Evolutionary conservation across 2,329 filamentous ascomycete genomes (phyloP).

Genomic region (Metarhizium robertsii): DNA sequence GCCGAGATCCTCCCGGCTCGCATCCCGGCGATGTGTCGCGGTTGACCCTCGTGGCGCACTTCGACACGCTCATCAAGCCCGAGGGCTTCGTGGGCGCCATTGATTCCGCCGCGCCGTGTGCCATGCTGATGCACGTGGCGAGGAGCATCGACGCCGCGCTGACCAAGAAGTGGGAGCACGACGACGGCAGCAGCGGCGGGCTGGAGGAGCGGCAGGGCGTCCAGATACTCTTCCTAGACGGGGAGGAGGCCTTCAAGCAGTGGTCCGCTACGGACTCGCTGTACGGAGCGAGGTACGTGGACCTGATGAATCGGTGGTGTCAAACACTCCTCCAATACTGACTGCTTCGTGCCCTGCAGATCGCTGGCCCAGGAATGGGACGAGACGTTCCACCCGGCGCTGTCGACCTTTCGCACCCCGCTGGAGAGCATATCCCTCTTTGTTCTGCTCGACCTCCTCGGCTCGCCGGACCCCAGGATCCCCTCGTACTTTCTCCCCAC

Average conservation of each 20-base stretch:
- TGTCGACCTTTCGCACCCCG: conserved; percentile 65
- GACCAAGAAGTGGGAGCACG: conserved; percentile 68
- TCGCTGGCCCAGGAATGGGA: conserved; percentile 82
- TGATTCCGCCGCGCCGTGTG: conserved; percentile 89
- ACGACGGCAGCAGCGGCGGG: conserved; percentile 36
- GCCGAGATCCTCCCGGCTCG: conserved; percentile 79
- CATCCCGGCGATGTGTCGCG: conserved; percentile 64
- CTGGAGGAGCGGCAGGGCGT: conserved; percentile 73
- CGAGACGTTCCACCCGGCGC: conserved; percentile 52
- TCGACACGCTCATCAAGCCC: conserved; percentile 75
- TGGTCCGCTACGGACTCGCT: conserved; percentile 80
- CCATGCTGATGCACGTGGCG: conserved; percentile 82
- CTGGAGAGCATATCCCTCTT: conserved; percentile 79
- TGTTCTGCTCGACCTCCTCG: conserved; percentile 83
- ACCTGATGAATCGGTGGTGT: not conserved
- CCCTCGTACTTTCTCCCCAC: conserved; percentile 85
- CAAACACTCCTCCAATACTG: not conserved
- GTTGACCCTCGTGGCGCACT: conserved; percentile 85
- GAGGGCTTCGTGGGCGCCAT: conserved; percentile 86
- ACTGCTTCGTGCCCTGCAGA: conserved; percentile 17
- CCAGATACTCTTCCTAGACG: conserved; percentile 84
- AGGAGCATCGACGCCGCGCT: conserved; percentile 71
- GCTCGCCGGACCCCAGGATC: conserved; percentile 56
- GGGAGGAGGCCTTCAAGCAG: conserved; percentile 78
- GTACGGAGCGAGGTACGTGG: conserved; percentile 67